These are phyloP conservation scores for Stagonosporopsis chrysanthemi DNA, from an alignment of 2,329 filamentous ascomycete genomes.

Conservation along the genomic window DNA sequence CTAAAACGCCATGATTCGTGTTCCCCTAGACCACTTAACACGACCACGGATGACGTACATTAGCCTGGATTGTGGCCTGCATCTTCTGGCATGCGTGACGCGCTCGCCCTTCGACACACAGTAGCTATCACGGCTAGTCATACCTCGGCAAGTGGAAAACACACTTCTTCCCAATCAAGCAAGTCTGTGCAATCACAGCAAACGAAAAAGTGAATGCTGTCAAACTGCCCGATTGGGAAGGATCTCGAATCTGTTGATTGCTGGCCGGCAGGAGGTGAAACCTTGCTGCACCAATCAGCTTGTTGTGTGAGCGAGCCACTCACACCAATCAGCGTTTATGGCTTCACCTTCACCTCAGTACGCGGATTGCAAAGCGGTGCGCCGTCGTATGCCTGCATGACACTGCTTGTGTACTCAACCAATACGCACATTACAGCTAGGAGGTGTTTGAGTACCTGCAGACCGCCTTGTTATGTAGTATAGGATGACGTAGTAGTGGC, in stretches of 20 bases:
- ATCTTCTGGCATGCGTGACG: neutral
- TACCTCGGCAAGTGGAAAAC: neutral
- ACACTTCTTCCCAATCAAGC: neutral
- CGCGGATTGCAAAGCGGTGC: neutral
- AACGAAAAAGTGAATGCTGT: neutral
- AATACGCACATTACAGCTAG: too few species aligned
- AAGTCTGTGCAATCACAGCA: neutral
- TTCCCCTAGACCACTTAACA: neutral
- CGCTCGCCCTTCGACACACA: neutral
- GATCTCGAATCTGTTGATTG: neutral
- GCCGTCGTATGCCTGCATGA: too few species aligned
- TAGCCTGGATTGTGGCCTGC: neutral
- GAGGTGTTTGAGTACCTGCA: too few species aligned
- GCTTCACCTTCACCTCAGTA: neutral
- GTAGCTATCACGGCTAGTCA: neutral
- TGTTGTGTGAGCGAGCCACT: neutral
- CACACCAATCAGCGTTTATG: neutral
- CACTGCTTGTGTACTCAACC: too few species aligned
- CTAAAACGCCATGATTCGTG: slow-evolving; percentile 1
- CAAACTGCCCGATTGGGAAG: neutral
- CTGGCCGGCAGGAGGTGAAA: neutral
- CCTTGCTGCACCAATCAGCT: neutral
- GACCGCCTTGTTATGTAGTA: too few species aligned
- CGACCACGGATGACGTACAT: slow-evolving; percentile 7
- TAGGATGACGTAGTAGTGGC: too few species aligned